phyloP scores from a whole-genome alignment of 352 stramenopile genomes.

The Aphanomyces euteiches region DNA sequence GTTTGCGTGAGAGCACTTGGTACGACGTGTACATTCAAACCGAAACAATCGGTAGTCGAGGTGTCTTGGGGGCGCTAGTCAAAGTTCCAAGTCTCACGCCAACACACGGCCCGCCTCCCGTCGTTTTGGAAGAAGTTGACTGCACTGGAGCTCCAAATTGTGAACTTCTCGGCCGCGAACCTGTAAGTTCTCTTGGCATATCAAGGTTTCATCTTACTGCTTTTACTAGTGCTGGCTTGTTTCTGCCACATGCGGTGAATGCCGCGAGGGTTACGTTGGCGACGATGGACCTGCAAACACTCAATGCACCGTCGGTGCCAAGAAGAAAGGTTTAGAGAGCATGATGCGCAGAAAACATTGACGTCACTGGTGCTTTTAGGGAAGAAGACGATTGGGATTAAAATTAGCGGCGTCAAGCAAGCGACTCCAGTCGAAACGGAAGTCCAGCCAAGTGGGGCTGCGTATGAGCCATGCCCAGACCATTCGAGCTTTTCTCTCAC shows the following conservation, averaged over 20 bases:
- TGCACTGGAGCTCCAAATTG: conserved; percentile 19
- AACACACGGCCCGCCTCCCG: conserved; percentile 23
- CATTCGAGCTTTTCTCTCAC: conserved; percentile 5
- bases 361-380: neutral
- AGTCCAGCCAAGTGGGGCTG: neutral
- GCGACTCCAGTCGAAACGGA: neutral
- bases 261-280: conserved; percentile 51
- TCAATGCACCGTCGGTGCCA: conserved; percentile 35
- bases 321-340: conserved; percentile 10
- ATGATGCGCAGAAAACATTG: neutral
- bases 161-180: conserved; percentile 43
- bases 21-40: conserved; percentile 73
- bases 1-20: conserved; percentile 49
- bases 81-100: neutral
- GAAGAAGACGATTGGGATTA: conserved; percentile 29
- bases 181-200: conserved; percentile 32
- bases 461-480: conserved; percentile 7
- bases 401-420: conserved; percentile 28
- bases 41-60: conserved; percentile 68
- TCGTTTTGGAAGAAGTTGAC: conserved; percentile 29
- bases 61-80: conserved; percentile 46
- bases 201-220: too few species aligned
- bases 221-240: conserved; percentile 42
- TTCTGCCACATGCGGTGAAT: conserved; percentile 66
- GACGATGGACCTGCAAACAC: conserved; percentile 40